These are phyloP conservation scores for Oleoguttula mirabilis DNA, from an alignment of 495 filamentous ascomycete genomes.

Conservation along the genomic window DNA sequence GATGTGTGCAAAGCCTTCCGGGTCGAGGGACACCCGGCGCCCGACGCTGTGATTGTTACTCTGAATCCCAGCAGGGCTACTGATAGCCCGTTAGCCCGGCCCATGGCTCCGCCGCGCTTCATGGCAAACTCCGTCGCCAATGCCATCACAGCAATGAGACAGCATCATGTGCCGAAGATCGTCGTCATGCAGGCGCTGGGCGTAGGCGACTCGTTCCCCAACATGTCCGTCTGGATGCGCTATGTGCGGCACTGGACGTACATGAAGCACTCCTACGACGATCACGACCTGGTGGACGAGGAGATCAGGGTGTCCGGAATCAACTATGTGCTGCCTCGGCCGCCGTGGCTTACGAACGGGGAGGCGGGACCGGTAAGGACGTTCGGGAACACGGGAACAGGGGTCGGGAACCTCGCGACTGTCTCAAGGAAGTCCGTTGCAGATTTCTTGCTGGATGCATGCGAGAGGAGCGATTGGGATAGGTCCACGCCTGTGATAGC, in stretches of 20 bases:
- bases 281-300: conserved; percentile 13
- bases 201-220: conserved; percentile 7
- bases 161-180: conserved; percentile 5
- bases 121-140: conserved; percentile 14
- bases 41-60: too few species aligned
- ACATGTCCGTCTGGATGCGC: conserved; percentile 13
- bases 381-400: too few species aligned
- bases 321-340: conserved; percentile 11
- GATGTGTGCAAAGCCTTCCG: too few species aligned
- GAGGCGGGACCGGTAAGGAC: too few species aligned
- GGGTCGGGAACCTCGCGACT: too few species aligned
- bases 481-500: too few species aligned
- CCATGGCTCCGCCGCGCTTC: conserved; percentile 9
- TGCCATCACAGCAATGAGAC: conserved; percentile 7
- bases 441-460: too few species aligned
- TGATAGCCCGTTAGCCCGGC: conserved; percentile 10
- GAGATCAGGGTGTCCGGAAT: conserved; percentile 6
- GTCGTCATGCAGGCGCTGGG: conserved; percentile 14
- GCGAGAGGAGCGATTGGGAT: too few species aligned
- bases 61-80: too few species aligned
- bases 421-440: too few species aligned
- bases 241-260: conserved; percentile 8
- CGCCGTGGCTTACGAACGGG: too few species aligned
- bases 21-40: too few species aligned
- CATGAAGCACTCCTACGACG: conserved; percentile 14